Evolutionary conservation across 1,284 basidiomycete species (phyloP), one percentile per base, ranked within the genome.

Genomic region (Apiotrichum akiyoshidainum): DNA sequence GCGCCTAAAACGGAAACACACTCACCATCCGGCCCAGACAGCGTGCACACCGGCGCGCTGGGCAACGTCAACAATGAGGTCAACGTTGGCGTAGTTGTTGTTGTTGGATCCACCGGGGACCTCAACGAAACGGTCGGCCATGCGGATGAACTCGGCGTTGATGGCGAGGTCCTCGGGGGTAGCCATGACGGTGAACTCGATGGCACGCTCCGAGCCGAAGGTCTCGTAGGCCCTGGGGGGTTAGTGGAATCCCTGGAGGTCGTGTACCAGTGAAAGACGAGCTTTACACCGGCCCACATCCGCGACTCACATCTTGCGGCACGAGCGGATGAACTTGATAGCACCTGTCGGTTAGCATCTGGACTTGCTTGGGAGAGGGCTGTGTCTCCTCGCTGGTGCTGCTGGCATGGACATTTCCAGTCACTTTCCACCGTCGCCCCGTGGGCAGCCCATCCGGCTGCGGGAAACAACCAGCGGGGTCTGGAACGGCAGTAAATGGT

Each of bases 1-100:
- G 37, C 35, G 9, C 31, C 56, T 42, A 51, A 12, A 51, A 17
- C 17, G 26, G 35, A 51, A 54, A 17, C 31, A 13, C 17, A 73
- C 81, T 73, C 62, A 82, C 96, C 96, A 99, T 60, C 96, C 96
- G 47, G 96, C 96, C 96, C 96, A 99, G 40, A 99, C 96, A 51
- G 96, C 96, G 76, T 99, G 95, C 2, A 99, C 96, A 49, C 93
- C 94, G 35, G 92, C 85, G 65, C 96, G 88, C 80, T 99, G 94
- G 46, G 96, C 96, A 60, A 99, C 87, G 74, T 99, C 96, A 64
- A 99, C 91, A 71, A 99, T 99, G 70, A 98, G 88, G 76, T 99
- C 96, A 69, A 99, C 96, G 76, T 99, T 99, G 70, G 96, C 96
- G 76, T 99, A 99, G 81, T 99, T 99, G 84, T 99, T 96, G 83